Conservation (phyloP, 345 rosid species). For the Gossypium australe region DNA sequence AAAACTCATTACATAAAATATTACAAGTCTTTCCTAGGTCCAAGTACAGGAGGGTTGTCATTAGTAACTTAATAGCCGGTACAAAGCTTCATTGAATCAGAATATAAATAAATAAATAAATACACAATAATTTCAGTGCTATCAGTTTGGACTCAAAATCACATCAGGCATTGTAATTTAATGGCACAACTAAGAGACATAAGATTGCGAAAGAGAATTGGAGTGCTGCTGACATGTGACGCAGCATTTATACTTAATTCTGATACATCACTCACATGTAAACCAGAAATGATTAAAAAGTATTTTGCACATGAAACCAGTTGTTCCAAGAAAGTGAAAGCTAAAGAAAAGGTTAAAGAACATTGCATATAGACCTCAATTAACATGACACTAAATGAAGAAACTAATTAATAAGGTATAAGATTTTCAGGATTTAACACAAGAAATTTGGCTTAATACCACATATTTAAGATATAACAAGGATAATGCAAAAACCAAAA, state of each 20-base stretch:
- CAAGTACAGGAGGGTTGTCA: not conserved
- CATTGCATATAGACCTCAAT: not conserved
- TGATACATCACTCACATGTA: not conserved
- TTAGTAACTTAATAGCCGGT: not conserved
- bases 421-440: not conserved
- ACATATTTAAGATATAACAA: not conserved
- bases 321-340: not conserved
- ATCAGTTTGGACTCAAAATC: not conserved
- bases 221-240: not conserved
- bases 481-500: not conserved
- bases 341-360: not conserved
- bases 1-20: not conserved
- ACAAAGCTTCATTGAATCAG: not conserved
- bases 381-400: not conserved
- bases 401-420: not conserved
- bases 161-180: not conserved
- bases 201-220: not conserved
- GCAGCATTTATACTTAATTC: not conserved
- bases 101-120: too few species aligned
- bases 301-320: not conserved
- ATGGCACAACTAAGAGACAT: not conserved
- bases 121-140: not conserved
- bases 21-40: not conserved
- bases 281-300: not conserved
- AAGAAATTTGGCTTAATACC: not conserved